Conservation (phyloP, 2,329 filamentous ascomycete species). For the Epichloe coenophiala region DNA sequence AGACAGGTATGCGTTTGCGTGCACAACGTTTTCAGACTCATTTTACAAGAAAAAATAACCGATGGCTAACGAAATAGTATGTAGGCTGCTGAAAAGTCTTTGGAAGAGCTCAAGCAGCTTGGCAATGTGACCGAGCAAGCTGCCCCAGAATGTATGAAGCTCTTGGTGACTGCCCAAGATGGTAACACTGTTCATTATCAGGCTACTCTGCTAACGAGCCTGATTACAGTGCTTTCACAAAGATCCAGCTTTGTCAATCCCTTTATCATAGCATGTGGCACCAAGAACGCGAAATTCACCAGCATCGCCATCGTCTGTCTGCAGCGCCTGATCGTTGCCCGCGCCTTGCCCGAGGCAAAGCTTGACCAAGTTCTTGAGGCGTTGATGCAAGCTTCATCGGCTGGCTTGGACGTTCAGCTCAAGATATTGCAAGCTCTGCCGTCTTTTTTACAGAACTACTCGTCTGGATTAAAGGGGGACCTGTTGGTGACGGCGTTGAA, state of each 20-base stretch:
- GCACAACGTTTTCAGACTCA: background rate
- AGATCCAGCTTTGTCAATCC: constrained; percentile 78
- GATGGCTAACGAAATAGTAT: background rate
- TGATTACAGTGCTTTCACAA: constrained; percentile 62
- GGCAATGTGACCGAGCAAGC: constrained; percentile 22
- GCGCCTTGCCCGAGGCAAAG: constrained; percentile 64
- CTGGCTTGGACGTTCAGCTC: constrained; percentile 77
- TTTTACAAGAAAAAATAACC: background rate
- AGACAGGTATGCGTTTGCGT: constrained; percentile 43
- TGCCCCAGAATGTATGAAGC: constrained; percentile 22
- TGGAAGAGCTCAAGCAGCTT: constrained; percentile 65
- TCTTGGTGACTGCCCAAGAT: background rate
- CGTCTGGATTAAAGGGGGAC: constrained; percentile 64
- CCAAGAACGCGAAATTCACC: constrained; percentile 82
- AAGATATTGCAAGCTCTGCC: constrained; percentile 91
- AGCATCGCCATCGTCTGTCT: constrained; percentile 78
- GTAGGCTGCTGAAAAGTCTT: constrained; percentile 82
- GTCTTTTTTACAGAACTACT: constrained; percentile 73
- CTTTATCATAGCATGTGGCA: constrained; percentile 84
- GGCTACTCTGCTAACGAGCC: constrained; percentile 5
- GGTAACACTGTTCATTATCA: constrained; percentile 9
- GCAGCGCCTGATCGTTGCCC: constrained; percentile 73
- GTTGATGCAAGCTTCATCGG: constrained; percentile 70
- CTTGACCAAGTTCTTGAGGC: constrained; percentile 80
- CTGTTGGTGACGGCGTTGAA: constrained; percentile 72